Evolutionary conservation across 176 grass and related monocot genomes (phyloP).

Genomic region (Ensete glaucum): DNA sequence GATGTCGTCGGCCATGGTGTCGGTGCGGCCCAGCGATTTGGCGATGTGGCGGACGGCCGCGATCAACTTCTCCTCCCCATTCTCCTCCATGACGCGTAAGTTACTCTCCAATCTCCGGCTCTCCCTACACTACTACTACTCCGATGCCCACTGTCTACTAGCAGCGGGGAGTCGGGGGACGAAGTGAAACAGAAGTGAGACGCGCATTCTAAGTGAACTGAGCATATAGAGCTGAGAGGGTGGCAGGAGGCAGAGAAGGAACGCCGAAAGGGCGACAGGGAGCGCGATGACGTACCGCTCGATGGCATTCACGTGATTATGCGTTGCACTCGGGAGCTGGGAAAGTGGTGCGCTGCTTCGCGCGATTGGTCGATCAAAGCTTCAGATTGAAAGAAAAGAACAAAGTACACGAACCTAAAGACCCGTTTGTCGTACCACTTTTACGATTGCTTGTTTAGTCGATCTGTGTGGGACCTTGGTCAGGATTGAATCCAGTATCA

Average conservation of each 20-base stretch:
- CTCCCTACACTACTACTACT: background rate
- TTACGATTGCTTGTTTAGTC: too few species aligned
- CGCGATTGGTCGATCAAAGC: too few species aligned
- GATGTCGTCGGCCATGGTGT: slow-evolving; percentile 89
- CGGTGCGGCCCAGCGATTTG: slow-evolving; percentile 64
- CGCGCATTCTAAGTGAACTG: background rate
- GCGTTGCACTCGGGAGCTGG: too few species aligned
- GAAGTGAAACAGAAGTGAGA: background rate
- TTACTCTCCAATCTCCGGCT: background rate
- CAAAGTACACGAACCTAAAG: too few species aligned
- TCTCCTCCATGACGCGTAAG: slow-evolving; percentile 55
- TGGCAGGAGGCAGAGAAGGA: background rate
- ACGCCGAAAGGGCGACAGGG: background rate
- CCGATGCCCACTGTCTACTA: background rate
- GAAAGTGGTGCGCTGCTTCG: too few species aligned
- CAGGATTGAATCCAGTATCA: too few species aligned
- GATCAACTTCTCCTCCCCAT: slow-evolving; percentile 90
- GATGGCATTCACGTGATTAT: background rate
- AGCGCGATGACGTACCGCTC: background rate
- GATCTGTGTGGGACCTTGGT: too few species aligned
- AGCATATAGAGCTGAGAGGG: background rate
- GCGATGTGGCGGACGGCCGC: slow-evolving; percentile 85
- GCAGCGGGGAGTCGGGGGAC: background rate
- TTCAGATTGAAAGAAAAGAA: too few species aligned
- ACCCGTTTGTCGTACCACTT: too few species aligned